phyloP scores from a whole-genome alignment of 2,329 filamentous ascomycete genomes.

The Fulvia fulva region DNA sequence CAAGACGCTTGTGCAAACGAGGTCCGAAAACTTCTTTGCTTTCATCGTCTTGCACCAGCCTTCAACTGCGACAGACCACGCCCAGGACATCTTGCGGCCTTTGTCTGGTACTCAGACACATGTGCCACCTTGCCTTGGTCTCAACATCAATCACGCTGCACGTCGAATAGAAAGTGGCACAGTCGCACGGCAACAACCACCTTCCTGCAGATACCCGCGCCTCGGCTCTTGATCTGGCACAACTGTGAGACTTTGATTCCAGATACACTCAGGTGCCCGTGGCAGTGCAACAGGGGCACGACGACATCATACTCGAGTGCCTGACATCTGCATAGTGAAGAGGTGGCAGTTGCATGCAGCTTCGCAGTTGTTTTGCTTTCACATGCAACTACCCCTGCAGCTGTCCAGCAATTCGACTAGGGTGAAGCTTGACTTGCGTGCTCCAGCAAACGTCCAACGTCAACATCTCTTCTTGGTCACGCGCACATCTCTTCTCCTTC shows the following conservation, averaged over 20 bases:
- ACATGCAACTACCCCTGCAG: not conserved
- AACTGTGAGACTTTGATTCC: not conserved
- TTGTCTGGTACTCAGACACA: not conserved
- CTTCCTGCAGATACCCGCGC: not conserved
- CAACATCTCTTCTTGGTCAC: not conserved
- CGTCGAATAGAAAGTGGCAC: not conserved
- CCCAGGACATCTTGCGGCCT: not conserved
- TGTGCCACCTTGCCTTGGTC: not conserved
- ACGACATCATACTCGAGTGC: not conserved
- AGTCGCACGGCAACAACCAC: not conserved
- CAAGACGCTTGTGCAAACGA: not conserved
- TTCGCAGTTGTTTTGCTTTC: not conserved
- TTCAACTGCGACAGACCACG: not conserved
- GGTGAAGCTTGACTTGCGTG: not conserved
- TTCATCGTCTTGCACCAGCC: too few relatives aligned
- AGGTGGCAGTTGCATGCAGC: not conserved
- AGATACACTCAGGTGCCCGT: not conserved
- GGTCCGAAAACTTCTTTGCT: not conserved
- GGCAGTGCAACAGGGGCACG: not conserved
- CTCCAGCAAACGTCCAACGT: not conserved
- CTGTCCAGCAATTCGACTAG: not conserved
- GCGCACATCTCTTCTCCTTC: not conserved
- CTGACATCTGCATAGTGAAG: not conserved
- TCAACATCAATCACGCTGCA: not conserved
- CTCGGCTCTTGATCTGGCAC: not conserved